Percentiles rank a stretch among this genome's conserved stretches.
Conservation (phyloP, 768 basidiomycete species). For the Phaeotremella fagi region DNA sequence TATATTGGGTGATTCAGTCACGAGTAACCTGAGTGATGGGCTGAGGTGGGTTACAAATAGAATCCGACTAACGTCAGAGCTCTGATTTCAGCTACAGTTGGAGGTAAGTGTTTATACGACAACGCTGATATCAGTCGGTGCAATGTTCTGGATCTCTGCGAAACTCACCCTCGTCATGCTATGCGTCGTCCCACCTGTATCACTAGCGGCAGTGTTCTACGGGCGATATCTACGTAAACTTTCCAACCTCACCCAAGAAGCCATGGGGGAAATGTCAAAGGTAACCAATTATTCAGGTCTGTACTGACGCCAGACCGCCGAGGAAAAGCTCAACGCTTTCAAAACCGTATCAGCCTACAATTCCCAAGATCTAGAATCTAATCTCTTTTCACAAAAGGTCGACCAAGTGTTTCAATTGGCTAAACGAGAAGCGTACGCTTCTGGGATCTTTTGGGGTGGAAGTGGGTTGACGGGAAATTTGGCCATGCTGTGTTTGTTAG, state of each 20-base stretch:
- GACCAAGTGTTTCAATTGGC: conserved; percentile 67
- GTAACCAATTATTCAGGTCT: conserved; percentile 24
- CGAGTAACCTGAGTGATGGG: conserved; percentile 54
- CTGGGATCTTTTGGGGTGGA: conserved; percentile 82
- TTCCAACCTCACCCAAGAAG: conserved; percentile 86
- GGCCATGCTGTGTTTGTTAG: conserved; percentile 77
- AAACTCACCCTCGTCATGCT: conserved; percentile 88
- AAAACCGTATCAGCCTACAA: conserved; percentile 59
- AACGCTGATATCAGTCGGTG: conserved; percentile 59
- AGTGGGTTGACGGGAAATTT: conserved; percentile 84
- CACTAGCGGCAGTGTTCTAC: conserved; percentile 66
- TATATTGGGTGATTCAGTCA: conserved; percentile 70
- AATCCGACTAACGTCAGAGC: conserved; percentile 55
- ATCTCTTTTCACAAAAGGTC: conserved; percentile 63
- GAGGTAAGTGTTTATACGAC: conserved; percentile 57
- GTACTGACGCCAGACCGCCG: conserved; percentile 60
- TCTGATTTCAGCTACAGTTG: conserved; percentile 87
- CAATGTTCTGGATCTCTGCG: conserved; percentile 81
- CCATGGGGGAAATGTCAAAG: conserved; percentile 91
- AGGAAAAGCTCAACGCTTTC: conserved; percentile 88
- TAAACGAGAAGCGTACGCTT: conserved; percentile 80
- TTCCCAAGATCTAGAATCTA: conserved; percentile 62
- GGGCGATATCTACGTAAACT: conserved; percentile 90
- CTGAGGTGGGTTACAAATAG: conserved; percentile 46
- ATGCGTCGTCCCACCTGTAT: conserved; percentile 70